A percentile compares a stretch with the other conserved stretches of the same genome.
phyloP scores from a whole-genome alignment of 1,139 yeast species.

The Magnusiomyces sp. region DNA sequence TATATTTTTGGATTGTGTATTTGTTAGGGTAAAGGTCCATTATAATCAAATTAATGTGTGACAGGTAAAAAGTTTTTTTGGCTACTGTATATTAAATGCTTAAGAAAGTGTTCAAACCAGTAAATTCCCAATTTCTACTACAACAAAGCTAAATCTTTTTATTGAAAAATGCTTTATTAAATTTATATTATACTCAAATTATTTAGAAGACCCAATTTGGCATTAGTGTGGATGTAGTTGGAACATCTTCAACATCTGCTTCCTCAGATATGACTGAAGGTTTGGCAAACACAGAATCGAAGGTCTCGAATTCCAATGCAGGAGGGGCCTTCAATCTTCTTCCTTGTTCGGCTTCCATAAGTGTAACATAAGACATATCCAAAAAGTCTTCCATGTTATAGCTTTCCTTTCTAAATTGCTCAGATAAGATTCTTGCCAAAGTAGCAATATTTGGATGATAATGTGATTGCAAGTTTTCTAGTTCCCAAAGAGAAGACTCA shows the following conservation, averaged over 20 bases:
- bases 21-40: neutral
- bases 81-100: no score
- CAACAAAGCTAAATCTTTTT: no score
- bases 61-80: no score
- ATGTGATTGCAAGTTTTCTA: conserved; percentile 73
- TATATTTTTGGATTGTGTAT: neutral
- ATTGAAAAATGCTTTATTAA: neutral
- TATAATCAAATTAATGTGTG: no score
- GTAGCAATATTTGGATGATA: conserved; percentile 96
- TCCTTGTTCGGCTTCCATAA: conserved; percentile 64
- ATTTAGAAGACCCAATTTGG: conserved; percentile 12
- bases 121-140: no score
- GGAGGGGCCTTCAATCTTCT: conserved; percentile 65
- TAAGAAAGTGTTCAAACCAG: no score
- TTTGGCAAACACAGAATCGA: conserved; percentile 35
- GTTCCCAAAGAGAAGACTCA: conserved; percentile 85
- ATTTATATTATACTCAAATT: neutral
- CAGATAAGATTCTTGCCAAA: conserved; percentile 75
- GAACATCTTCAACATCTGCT: conserved; percentile 6
- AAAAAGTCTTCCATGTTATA: conserved; percentile 90
- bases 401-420: conserved; percentile 79
- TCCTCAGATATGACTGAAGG: neutral
- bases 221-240: conserved; percentile 9
- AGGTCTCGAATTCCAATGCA: conserved; percentile 70
- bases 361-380: conserved; percentile 77